These are phyloP conservation scores for Volvariella surrecta DNA, from an alignment of 1,284 basidiomycete species.

Conservation along the genomic window DNA sequence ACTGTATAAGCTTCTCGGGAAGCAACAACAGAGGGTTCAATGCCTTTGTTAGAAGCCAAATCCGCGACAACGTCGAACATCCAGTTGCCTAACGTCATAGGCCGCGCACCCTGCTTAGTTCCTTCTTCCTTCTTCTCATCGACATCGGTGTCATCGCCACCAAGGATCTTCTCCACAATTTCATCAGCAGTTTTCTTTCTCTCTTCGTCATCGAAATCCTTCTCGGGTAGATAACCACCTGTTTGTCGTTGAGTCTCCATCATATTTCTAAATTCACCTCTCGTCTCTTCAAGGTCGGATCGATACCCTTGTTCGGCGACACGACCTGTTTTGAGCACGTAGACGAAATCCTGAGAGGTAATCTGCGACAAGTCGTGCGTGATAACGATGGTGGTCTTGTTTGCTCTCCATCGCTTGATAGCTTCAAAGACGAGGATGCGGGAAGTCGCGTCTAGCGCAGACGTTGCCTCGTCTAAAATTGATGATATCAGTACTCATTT, in stretches of 20 bases:
- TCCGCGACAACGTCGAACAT: slow-evolving; percentile 73
- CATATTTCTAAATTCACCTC: slow-evolving; percentile 54
- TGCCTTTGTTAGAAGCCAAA: slow-evolving; percentile 29
- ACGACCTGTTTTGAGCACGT: slow-evolving; percentile 77
- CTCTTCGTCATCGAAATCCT: slow-evolving; percentile 21
- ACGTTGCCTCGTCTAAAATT: slow-evolving; percentile 88
- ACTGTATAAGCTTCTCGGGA: slow-evolving; percentile 18
- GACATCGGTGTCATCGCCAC: slow-evolving; percentile 15
- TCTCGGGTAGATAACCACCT: slow-evolving; percentile 40
- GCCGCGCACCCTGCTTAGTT: slow-evolving; percentile 18
- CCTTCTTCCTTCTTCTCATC: slow-evolving; percentile 12
- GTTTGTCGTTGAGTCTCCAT: slow-evolving; percentile 35
- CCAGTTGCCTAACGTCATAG: slow-evolving; percentile 51
- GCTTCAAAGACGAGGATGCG: slow-evolving; percentile 86
- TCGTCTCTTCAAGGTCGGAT: slow-evolving; percentile 51
- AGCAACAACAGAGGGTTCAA: slow-evolving; percentile 11
- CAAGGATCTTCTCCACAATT: slow-evolving; percentile 28
- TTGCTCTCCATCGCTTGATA: slow-evolving; percentile 73
- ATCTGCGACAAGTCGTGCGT: slow-evolving; percentile 94
- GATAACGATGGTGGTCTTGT: slow-evolving; percentile 92
- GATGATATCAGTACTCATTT: slow-evolving; percentile 1
- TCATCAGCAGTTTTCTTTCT: slow-evolving; percentile 13
- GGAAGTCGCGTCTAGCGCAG: slow-evolving; percentile 86
- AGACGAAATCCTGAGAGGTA: slow-evolving; percentile 74
- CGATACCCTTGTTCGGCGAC: slow-evolving; percentile 91